Percentiles rank a stretch among this genome's conserved stretches.
These are phyloP conservation scores for Ophiosphaerella narmari DNA, from an alignment of 2,329 filamentous ascomycete species.

Conservation along the genomic window DNA sequence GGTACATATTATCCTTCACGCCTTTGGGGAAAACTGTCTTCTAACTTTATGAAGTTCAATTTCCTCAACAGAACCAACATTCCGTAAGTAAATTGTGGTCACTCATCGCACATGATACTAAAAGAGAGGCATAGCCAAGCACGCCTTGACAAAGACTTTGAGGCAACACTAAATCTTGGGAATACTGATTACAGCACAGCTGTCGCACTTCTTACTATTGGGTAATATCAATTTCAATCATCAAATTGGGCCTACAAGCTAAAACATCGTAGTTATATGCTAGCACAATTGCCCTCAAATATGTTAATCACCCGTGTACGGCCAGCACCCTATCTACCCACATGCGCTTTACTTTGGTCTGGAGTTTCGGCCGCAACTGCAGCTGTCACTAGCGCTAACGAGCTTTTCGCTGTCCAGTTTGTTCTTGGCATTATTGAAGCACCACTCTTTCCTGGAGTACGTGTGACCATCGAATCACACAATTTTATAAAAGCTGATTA, in stretches of 20 bases:
- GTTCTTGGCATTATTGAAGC: slow-evolving; percentile 73
- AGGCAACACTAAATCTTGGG: slow-evolving; percentile 13
- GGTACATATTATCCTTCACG: neutral
- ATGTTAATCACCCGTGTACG: slow-evolving; percentile 14
- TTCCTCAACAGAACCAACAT: slow-evolving; percentile 18
- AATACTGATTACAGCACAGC: slow-evolving; percentile 20
- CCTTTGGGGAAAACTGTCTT: neutral
- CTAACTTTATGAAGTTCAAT: neutral
- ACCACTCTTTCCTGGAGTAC: slow-evolving; percentile 60
- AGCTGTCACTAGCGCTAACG: slow-evolving; percentile 63
- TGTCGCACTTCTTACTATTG: slow-evolving; percentile 13
- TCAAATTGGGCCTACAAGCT: neutral
- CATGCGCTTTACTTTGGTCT: slow-evolving; percentile 11
- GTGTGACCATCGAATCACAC: neutral
- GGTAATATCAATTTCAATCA: neutral
- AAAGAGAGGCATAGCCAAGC: slow-evolving; percentile 13
- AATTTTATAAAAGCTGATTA: neutral
- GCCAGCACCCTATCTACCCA: slow-evolving; percentile 12
- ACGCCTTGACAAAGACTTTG: slow-evolving; percentile 16
- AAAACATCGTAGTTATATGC: neutral
- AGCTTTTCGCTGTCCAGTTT: slow-evolving; percentile 51
- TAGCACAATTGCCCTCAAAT: slow-evolving; percentile 4
- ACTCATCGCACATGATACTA: neutral
- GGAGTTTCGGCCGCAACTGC: slow-evolving; percentile 54
- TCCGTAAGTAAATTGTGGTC: slow-evolving; percentile 1